These are phyloP conservation scores for Cryoendolithus antarcticus DNA, from an alignment of 2,329 filamentous ascomycete species.

Conservation along the genomic window DNA sequence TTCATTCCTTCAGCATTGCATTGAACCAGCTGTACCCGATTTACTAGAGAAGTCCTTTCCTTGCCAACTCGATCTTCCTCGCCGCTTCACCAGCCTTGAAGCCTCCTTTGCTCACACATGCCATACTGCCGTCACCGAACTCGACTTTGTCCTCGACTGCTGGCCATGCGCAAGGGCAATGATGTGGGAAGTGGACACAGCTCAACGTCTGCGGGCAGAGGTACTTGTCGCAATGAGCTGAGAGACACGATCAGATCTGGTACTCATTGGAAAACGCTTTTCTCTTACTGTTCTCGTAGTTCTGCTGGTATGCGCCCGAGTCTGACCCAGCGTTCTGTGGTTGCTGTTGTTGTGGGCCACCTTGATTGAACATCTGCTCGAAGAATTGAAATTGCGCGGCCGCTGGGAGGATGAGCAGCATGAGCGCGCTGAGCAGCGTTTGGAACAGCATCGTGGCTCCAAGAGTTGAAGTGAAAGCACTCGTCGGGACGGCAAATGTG, in stretches of 20 bases:
- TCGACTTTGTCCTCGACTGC: constrained; percentile 53
- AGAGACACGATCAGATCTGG: background rate
- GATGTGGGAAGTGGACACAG: constrained; percentile 92
- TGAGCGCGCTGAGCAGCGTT: constrained; percentile 29
- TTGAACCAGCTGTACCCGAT: background rate
- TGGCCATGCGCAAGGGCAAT: constrained; percentile 82
- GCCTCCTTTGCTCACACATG: constrained; percentile 65
- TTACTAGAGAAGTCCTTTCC: constrained; percentile 60
- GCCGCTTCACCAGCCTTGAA: constrained; percentile 59
- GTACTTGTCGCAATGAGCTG: constrained; percentile 83
- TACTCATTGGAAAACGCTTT: background rate
- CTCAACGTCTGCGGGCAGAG: constrained; percentile 88
- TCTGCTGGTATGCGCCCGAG: constrained; percentile 62
- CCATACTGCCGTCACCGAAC: constrained; percentile 58
- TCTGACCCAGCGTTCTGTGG: constrained; percentile 77
- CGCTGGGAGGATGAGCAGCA: constrained; percentile 47
- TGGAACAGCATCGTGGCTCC: constrained; percentile 22
- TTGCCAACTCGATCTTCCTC: constrained; percentile 65
- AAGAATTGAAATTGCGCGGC: constrained; percentile 92
- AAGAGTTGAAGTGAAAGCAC: too few species aligned
- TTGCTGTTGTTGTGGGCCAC: constrained; percentile 44
- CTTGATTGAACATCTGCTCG: constrained; percentile 80
- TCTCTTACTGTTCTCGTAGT: constrained; percentile 51
- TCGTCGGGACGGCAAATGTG: too few species aligned
- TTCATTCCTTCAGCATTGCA: background rate